Conservation (phyloP, 179 eudicot species). For the Amaranthus tricolor region DNA sequence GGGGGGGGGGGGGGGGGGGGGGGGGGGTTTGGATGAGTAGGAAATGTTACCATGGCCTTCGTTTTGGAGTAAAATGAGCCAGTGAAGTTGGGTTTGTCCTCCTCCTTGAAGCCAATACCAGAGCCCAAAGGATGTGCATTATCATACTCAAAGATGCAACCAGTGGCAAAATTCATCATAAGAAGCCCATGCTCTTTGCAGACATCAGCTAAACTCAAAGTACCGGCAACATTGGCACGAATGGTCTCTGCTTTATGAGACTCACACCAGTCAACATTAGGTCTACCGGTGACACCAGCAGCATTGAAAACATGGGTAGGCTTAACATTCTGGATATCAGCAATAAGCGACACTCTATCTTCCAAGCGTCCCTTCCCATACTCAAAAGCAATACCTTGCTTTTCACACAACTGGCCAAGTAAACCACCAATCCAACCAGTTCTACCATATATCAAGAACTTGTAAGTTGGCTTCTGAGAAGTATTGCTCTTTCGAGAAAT, state of each 20-base stretch:
- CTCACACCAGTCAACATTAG: constrained; percentile 97
- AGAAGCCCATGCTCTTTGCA: constrained; percentile 77
- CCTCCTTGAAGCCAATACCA: constrained; percentile 87
- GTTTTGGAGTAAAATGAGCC: constrained; percentile 94
- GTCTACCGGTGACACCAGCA: constrained; percentile 92
- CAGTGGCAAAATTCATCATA: constrained; percentile 83
- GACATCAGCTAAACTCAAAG: constrained; percentile 75
- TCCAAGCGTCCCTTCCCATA: constrained; percentile 88
- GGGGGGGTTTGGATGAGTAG: not conserved
- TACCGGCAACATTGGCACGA: constrained; percentile 82
- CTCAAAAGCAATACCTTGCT: constrained; percentile 77
- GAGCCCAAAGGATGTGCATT: constrained; percentile 71
- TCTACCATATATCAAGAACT: constrained; percentile 81
- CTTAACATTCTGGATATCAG: constrained; percentile 64
- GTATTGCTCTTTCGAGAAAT: constrained; percentile 28
- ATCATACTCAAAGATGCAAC: constrained; percentile 90
- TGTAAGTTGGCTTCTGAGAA: constrained; percentile 38
- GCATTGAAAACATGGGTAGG: constrained; percentile 94
- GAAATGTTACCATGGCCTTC: constrained; percentile 79
- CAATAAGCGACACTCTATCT: constrained; percentile 54
- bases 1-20: not conserved
- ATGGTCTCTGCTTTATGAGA: constrained; percentile 82
- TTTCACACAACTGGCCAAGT: constrained; percentile 75
- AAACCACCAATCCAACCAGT: constrained; percentile 95
- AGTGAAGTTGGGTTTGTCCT: constrained; percentile 73